Conservation (phyloP, 2,329 filamentous ascomycete genomes). For the Hysterium pulicare region DNA sequence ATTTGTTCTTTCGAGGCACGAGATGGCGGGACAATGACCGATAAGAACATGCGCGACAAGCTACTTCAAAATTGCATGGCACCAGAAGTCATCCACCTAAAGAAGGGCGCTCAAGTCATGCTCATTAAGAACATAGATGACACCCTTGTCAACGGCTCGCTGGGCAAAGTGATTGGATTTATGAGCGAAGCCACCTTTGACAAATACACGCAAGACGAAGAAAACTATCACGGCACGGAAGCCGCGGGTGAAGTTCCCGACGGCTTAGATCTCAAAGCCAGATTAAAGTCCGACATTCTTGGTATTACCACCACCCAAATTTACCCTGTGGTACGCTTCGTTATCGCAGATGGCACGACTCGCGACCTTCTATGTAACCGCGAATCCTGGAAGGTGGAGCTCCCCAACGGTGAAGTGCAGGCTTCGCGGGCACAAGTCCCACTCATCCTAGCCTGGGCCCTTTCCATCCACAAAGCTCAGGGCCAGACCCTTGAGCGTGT, state of each 20-base stretch:
- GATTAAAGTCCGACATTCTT: constrained; percentile 45
- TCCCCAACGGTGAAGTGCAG: constrained; percentile 92
- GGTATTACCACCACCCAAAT: constrained; percentile 52
- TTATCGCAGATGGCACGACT: constrained; percentile 70
- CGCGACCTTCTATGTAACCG: constrained; percentile 77
- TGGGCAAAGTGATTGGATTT: constrained; percentile 81
- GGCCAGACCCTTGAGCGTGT: constrained; percentile 91
- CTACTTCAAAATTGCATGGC: constrained; percentile 91
- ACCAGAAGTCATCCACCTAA: constrained; percentile 73
- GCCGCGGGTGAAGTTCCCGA: constrained; percentile 44
- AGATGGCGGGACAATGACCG: constrained; percentile 67
- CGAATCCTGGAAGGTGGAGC: constrained; percentile 93
- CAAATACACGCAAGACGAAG: constrained; percentile 56
- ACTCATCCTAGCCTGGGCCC: constrained; percentile 90
- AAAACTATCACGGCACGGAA: constrained; percentile 48
- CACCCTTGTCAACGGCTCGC: constrained; percentile 85
- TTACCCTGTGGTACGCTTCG: constrained; percentile 84
- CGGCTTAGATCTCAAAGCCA: constrained; percentile 47
- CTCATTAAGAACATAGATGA: constrained; percentile 99
- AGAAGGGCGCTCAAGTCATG: constrained; percentile 96
- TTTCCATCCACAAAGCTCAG: constrained; percentile 97
- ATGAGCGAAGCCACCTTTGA: constrained; percentile 67
- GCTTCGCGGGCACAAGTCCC: constrained; percentile 74
- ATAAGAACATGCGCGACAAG: constrained; percentile 68
- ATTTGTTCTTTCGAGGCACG: constrained; percentile 65